phyloP scores from a whole-genome alignment of 768 basidiomycete genomes.

The Psilocybe cubensis region DNA sequence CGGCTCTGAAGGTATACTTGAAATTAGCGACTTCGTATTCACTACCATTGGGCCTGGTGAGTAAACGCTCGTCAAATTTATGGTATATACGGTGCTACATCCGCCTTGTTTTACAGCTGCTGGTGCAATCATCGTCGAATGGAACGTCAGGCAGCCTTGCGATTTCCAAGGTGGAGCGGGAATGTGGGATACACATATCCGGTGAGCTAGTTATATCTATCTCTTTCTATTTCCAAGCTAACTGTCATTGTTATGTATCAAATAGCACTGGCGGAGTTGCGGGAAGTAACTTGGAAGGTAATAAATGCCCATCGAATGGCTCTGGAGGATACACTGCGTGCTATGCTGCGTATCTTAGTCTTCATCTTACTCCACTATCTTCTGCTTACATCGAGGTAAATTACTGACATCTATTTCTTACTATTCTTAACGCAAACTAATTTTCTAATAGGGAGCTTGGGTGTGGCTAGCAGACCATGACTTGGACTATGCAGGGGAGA shows the following conservation, averaged over 20 bases:
- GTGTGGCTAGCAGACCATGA: constrained; percentile 84
- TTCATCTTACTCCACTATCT: background rate
- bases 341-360: background rate
- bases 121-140: constrained; percentile 57
- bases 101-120: background rate
- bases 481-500: constrained; percentile 53
- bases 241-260: too few relatives aligned
- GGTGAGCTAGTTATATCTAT: constrained; percentile 8
- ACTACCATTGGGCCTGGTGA: constrained; percentile 53
- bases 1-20: constrained; percentile 54
- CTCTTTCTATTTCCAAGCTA: too few relatives aligned
- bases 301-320: background rate
- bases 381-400: background rate
- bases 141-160: constrained; percentile 61
- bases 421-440: constrained; percentile 68
- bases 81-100: background rate
- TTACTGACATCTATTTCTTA: constrained; percentile 25
- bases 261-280: background rate
- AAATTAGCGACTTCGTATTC: constrained; percentile 69
- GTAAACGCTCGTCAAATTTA: too few relatives aligned
- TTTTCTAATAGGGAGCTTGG: constrained; percentile 69
- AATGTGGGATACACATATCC: constrained; percentile 58
- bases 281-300: background rate
- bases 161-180: constrained; percentile 56
- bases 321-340: background rate